phyloP scores from a whole-genome alignment of 805 yeast genomes.

The Pichia scutulata region DNA sequence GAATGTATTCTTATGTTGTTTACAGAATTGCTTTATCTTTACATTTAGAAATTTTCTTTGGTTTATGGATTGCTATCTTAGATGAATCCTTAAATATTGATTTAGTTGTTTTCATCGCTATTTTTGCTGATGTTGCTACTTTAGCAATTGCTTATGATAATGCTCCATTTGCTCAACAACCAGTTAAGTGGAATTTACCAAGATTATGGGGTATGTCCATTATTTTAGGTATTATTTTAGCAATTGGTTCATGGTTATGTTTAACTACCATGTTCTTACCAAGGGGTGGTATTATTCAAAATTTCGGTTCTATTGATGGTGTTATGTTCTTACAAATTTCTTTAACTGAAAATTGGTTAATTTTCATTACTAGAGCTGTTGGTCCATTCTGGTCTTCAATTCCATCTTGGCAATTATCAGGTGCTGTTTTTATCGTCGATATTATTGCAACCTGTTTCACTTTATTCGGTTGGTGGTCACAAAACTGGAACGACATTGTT shows the following conservation, averaged over 20 bases:
- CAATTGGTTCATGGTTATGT: slow-evolving; percentile 91
- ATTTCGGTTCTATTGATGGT: slow-evolving; percentile 93
- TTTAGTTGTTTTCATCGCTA: slow-evolving; percentile 92
- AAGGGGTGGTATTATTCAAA: slow-evolving; percentile 91
- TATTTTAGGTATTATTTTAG: slow-evolving; percentile 76
- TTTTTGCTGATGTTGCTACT: slow-evolving; percentile 96
- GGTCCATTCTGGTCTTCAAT: slow-evolving; percentile 98
- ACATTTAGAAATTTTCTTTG: slow-evolving; percentile 90
- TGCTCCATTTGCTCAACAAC: slow-evolving; percentile 88
- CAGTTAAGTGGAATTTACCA: slow-evolving; percentile 96
- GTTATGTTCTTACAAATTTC: slow-evolving; percentile 90
- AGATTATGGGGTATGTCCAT: slow-evolving; percentile 97
- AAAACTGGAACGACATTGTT: slow-evolving; percentile 94
- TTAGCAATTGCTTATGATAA: slow-evolving; percentile 95
- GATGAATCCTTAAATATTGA: slow-evolving; percentile 81
- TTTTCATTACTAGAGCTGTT: slow-evolving; percentile 92
- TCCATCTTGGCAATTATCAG: slow-evolving; percentile 95
- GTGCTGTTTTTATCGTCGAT: slow-evolving; percentile 89
- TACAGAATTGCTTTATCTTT: slow-evolving; percentile 95
- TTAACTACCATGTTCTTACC: slow-evolving; percentile 88
- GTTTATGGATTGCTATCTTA: slow-evolving; percentile 94
- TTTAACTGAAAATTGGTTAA: slow-evolving; percentile 94
- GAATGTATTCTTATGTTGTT: slow-evolving; percentile 97
- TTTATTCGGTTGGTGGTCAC: slow-evolving; percentile 96
- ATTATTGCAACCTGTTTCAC: slow-evolving; percentile 87